phyloP scores from a whole-genome alignment of 345 rosid species.

The Eucalyptus cloeziana region DNA sequence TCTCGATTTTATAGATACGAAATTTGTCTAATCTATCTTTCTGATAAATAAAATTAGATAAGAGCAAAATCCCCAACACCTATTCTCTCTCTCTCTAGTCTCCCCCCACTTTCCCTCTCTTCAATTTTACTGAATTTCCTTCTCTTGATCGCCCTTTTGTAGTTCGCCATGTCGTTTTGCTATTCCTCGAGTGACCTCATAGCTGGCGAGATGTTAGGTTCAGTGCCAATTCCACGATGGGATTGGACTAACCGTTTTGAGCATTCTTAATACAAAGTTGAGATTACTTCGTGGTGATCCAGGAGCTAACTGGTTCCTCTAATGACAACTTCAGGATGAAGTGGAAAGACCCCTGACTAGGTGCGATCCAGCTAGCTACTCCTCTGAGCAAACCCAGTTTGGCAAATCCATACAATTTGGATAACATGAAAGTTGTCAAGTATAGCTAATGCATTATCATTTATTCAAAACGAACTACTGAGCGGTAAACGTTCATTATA shows the following conservation, averaged over 20 bases:
- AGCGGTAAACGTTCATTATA: not conserved
- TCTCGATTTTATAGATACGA: not conserved
- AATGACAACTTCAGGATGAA: not conserved
- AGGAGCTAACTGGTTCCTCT: not conserved
- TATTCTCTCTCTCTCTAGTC: not conserved
- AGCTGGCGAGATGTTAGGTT: not conserved
- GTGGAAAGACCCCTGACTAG: not conserved
- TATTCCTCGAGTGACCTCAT: not conserved
- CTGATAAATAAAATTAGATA: not conserved
- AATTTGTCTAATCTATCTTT: accelerated
- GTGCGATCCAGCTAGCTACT: not conserved
- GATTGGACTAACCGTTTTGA: not conserved
- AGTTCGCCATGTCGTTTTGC: not conserved
- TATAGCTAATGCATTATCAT: not conserved
- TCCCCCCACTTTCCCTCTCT: not conserved
- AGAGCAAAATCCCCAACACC: not conserved
- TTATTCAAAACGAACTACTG: not conserved
- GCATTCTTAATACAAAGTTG: not conserved
- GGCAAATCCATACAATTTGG: not conserved
- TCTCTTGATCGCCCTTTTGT: not conserved
- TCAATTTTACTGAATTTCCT: not conserved
- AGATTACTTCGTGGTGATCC: not conserved
- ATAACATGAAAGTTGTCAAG: not conserved
- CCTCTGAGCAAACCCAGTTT: not conserved
- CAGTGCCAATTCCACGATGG: not conserved